phyloP scores from a whole-genome alignment of 306 rosid species.

The Cercis canadensis region DNA sequence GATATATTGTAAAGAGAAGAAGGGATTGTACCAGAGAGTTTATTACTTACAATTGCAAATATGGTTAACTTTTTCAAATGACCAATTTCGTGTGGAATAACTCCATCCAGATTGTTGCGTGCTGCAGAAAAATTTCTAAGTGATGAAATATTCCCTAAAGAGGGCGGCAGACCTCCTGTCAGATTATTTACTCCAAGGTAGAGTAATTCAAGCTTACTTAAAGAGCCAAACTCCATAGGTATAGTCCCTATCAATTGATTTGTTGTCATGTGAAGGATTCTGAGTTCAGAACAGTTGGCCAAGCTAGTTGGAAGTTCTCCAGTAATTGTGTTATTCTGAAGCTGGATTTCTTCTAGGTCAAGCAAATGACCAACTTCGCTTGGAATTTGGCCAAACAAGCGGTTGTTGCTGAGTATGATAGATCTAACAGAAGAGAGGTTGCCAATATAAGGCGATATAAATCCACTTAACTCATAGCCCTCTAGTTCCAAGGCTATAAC shows the following conservation, averaged over 20 bases:
- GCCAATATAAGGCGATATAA: neutral
- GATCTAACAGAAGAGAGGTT: neutral
- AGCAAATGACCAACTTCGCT: neutral
- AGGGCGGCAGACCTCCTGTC: slow-evolving; percentile 5
- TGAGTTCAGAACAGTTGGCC: neutral
- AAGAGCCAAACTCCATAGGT: slow-evolving; percentile 16
- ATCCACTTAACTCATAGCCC: neutral
- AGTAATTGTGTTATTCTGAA: neutral
- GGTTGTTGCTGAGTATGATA: neutral
- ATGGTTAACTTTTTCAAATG: neutral
- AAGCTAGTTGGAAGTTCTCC: slow-evolving; percentile 10
- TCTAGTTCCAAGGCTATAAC: neutral
- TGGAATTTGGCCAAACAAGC: neutral
- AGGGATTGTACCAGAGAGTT: slow-evolving; percentile 19
- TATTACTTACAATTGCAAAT: neutral
- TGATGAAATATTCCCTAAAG: slow-evolving; percentile 12
- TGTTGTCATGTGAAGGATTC: neutral
- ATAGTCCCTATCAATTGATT: too few relatives aligned
- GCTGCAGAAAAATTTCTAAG: neutral
- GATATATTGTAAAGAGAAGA: slow-evolving; percentile 32
- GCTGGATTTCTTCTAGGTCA: neutral
- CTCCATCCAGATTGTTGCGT: neutral
- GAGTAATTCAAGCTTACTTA: neutral
- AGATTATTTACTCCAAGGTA: neutral
- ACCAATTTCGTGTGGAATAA: slow-evolving; percentile 19